Evolutionary conservation across 108 stramenopile genomes (phyloP), one percentile per base, ranked within the genome.

Genomic region (Parietichytrium sp.): DNA sequence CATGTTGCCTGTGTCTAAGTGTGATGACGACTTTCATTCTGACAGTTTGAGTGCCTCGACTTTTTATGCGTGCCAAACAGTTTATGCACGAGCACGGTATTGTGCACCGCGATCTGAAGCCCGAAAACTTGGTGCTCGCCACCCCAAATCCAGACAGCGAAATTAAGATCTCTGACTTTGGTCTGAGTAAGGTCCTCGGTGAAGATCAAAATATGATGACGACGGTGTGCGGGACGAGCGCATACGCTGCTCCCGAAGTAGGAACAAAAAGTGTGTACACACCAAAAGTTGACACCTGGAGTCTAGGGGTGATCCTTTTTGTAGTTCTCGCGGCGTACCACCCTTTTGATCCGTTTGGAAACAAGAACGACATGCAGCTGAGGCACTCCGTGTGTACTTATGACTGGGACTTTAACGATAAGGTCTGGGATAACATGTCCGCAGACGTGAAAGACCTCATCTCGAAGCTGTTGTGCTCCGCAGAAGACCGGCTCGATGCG

Each of bases 91-190:
- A 72, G 3, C 50, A 88, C 23, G 87, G 92, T 38, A 89, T 96
- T 23, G 93, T 91, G 13, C 93, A 96, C 87, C 92, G 94, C 25
- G 93, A 95, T 83, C 87, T 95, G 80, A 94, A 91, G 81, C 95
- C 95, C 6, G 95, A 95, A 87, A 95, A 95, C 84, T 85, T 95
- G 31, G 72, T 95, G 3, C 90, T 91, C 47, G 81, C 78, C 45
- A 83, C 85, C 45, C 81, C 85, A 8, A 80, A 83, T 10, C 87
- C 93, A 54, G 95, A 97, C 82, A 90, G 93, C 27, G 84, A 88
- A 3, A 94, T 99, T 84, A 99, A 99, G 86, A 93, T 99, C 82
- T 97, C 97, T 26, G 98, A 99, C 85, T 99, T 99, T 84, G 98
- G 98, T 25, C 96, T 99, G 78, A 95, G 96, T 54, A 96, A 98